Base-by-base conservation (phyloP, 306 rosid species). In the Dalbergia oliveri region DNA sequence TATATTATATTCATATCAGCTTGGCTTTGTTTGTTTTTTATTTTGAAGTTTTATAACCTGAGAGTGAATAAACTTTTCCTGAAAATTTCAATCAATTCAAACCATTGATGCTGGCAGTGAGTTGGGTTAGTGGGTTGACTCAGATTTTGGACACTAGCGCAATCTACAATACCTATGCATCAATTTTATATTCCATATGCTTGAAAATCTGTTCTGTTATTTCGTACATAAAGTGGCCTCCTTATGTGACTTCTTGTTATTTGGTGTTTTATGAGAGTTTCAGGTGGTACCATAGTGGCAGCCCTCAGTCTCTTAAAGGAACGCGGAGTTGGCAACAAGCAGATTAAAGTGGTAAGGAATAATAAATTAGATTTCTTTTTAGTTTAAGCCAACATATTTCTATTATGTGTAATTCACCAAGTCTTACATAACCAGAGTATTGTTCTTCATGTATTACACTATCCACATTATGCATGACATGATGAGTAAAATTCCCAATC, bases 241-340 rank as follows among this genome's bases (percentile, higher is more conserved):
- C 37, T 66, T 54, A 13, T 21, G 11, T 13, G 35, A 19, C 13
- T 43, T 31, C 59, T 14, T 21, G 18, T 31, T 26, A 35, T 61
- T 54, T 62, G 59, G 39, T 23, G 14, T 76, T 62, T 61, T 13
- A 37, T 49, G 66, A 79, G 76, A 81, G 82, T 85, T 75, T 56
- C 75, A 95, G 99, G 99, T 73, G 98, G 98, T 73, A 95, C 98
- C 43, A 84, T 95, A 73, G 91, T 91, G 72, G 97, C 94, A 21
- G 97, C 98, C 58, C 37, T 95, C 45, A 71, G 51, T 50, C 94
- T 95, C 66, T 64, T 95, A 45, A 91, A 90, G 89, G 94, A 95
- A 54, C 88, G 87, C 18, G 98, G 98, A 81, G 82, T 90, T 56
- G 69, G 74, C 72, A 90, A 90, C 87, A 88, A 88, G 81, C 97